Evolutionary conservation across 83 land plant genomes (phyloP), one percentile per base, ranked within the genome.

Genomic region (Picea engelmannii): DNA sequence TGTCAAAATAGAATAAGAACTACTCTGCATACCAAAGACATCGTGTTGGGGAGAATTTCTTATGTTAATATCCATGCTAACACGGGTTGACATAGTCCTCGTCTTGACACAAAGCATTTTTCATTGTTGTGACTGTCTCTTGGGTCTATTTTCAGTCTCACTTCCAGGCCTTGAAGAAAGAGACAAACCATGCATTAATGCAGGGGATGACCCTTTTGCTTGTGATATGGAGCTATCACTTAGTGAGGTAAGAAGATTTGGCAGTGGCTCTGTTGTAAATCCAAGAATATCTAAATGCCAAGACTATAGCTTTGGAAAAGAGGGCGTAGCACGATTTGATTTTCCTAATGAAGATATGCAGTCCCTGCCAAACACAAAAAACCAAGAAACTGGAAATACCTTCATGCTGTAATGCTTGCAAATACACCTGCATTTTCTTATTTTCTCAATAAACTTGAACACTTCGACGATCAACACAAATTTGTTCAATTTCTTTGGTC

Each of bases 231-330:
- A 86, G 8, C 89, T 76, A 81, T 92, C 94, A 55, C 83, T 81
- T 71, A 88, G 18, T 17, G 92, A 92, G 35, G 94, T 92, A 18
- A 92, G 89, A 82, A 92, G 91, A 83, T 92, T 92, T 47, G 89
- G 92, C 20, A 92, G 94, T 49, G 88, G 81, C 2, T 90, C 94
- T n/a, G 82, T 81, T 20, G 92, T 83, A 78, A 92, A 92, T 31
- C 89, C 92, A 12, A 86, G 88, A 23, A 85, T 74, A 77, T 78
- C 79, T 60, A 91, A 60, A 79, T 90, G 91, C 92, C 94, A 92
- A 81, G 89, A 85, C 38, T 83, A 81, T 58, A 88, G 70, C 78
- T 92, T 92, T 66, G 92, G 91, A 58, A 91, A 92, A 12, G 90
- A 80, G 65, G 92, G 90, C 68, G 80, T 85, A 15, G 89, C 92